Percentiles rank a stretch among this genome's conserved stretches.
phyloP scores from a whole-genome alignment of 805 yeast species.

The Lipomyces orientalis region DNA sequence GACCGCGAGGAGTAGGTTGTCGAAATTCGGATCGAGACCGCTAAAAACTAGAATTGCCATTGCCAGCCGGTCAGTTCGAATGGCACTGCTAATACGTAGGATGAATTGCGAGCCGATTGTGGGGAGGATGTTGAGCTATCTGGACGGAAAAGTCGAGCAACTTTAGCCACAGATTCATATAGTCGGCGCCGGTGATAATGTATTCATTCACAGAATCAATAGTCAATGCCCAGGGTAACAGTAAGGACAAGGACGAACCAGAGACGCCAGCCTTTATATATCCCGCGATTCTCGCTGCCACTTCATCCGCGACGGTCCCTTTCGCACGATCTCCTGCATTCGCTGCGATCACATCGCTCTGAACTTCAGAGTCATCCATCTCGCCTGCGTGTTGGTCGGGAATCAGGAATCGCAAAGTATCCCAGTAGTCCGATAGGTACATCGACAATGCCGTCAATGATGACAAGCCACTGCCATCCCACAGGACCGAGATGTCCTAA shows the following conservation, averaged over 20 bases:
- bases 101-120: conserved; percentile 45
- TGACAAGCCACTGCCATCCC: conserved; percentile 58
- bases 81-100: conserved; percentile 40
- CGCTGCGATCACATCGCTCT: conserved; percentile 19
- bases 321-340: conserved; percentile 22
- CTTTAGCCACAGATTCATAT: conserved; percentile 46
- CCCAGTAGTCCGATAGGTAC: conserved; percentile 30
- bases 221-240: too few relatives aligned
- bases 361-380: conserved; percentile 49
- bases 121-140: conserved; percentile 44
- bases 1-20: conserved; percentile 49
- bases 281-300: conserved; percentile 3
- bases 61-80: conserved; percentile 43
- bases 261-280: conserved; percentile 6
- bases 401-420: conserved; percentile 62
- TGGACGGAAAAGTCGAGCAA: conserved; percentile 39
- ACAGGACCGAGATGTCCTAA: conserved; percentile 58
- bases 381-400: conserved; percentile 61
- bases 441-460: conserved; percentile 26
- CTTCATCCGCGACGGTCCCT: conserved; percentile 24
- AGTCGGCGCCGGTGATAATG: conserved; percentile 31
- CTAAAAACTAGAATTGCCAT: conserved; percentile 38
- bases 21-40: conserved; percentile 14
- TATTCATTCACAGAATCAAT: too few relatives aligned
- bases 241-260: too few relatives aligned